Evolutionary conservation across 257 asterid species (phyloP).

Genomic region (Nicotiana benthamiana): DNA sequence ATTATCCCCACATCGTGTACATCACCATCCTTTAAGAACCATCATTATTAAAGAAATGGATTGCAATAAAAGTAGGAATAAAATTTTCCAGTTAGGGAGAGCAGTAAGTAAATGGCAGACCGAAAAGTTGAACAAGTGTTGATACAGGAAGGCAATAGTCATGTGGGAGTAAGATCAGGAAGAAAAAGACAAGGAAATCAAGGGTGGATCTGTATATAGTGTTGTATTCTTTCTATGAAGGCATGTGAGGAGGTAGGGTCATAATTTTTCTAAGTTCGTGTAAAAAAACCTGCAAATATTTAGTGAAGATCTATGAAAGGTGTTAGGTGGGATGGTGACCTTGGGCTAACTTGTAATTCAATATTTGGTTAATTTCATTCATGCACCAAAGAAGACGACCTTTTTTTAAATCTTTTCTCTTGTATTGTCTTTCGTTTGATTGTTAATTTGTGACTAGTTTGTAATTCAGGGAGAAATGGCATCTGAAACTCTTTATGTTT

Average conservation of each 20-base stretch:
- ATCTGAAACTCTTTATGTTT: constrained; percentile 8
- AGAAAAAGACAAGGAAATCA: constrained; percentile 3
- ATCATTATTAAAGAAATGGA: neutral
- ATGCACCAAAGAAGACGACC: constrained; percentile 7
- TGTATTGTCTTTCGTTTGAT: neutral
- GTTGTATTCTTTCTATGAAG: constrained; percentile 1
- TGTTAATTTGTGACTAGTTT: constrained; percentile 13
- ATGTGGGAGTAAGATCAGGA: neutral
- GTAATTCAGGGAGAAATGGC: constrained; percentile 11
- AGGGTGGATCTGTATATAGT: neutral
- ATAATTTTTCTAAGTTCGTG: neutral
- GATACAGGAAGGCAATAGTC: neutral
- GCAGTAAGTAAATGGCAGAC: neutral
- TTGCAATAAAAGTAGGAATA: neutral
- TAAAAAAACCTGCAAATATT: neutral
- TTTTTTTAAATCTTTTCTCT: neutral
- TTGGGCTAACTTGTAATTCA: neutral
- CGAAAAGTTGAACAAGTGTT: neutral
- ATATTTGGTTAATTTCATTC: constrained; percentile 9
- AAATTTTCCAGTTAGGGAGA: neutral
- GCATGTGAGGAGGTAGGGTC: constrained; percentile 16
- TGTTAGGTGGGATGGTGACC: neutral
- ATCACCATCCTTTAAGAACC: neutral
- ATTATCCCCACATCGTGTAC: neutral
- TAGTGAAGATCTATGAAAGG: neutral